phyloP scores from a whole-genome alignment of 1,284 basidiomycete species.

The Cerrena zonata region DNA sequence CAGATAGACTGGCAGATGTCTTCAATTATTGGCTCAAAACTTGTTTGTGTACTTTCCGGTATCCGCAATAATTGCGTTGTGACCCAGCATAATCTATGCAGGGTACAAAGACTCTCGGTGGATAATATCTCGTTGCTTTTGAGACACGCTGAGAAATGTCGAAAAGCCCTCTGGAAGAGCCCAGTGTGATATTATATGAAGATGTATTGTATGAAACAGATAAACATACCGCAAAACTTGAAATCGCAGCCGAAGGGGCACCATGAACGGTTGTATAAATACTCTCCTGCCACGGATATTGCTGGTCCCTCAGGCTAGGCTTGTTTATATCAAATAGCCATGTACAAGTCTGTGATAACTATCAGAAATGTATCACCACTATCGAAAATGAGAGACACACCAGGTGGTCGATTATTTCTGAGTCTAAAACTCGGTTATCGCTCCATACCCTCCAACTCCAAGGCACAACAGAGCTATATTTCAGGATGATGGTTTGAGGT shows the following conservation, averaged over 20 bases:
- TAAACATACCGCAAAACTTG: neutral
- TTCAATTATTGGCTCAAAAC: neutral
- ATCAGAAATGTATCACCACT: slow-evolving; percentile 4
- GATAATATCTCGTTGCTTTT: neutral
- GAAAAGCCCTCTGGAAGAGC: neutral
- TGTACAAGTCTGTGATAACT: slow-evolving; percentile 38
- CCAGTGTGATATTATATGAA: neutral
- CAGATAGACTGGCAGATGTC: neutral
- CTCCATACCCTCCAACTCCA: slow-evolving; percentile 65
- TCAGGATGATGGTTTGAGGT: slow-evolving; percentile 43
- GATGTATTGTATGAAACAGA: neutral
- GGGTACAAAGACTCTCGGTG: neutral
- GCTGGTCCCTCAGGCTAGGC: neutral
- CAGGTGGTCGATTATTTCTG: slow-evolving; percentile 43
- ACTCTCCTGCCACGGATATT: slow-evolving; percentile 2
- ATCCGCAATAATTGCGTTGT: neutral
- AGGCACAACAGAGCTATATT: slow-evolving; percentile 46
- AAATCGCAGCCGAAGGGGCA: neutral
- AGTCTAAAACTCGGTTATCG: slow-evolving; percentile 44
- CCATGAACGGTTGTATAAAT: neutral
- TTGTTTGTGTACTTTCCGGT: neutral
- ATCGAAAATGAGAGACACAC: slow-evolving; percentile 33
- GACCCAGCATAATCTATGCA: neutral
- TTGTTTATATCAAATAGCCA: slow-evolving; percentile 40
- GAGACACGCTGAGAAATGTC: neutral